Conservation (phyloP, 305 asterid genomes). For the Fraxinus xanthoxyloides region DNA sequence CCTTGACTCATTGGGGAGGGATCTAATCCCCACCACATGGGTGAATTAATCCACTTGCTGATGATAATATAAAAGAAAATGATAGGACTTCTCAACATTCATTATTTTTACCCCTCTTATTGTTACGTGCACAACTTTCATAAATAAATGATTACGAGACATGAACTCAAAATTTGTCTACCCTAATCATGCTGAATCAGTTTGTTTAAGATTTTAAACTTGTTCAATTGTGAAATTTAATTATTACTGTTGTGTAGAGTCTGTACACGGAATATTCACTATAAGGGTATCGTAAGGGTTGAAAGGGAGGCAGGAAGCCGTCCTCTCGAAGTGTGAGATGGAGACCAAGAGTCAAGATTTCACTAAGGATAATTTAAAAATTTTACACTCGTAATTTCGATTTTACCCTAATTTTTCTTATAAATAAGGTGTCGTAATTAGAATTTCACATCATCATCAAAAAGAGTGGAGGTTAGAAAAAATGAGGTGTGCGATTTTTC, state of each 20-base stretch:
- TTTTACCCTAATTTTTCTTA: too few relatives aligned
- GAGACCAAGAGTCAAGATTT: neutral
- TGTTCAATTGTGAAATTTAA: too few relatives aligned
- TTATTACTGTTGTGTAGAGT: too few relatives aligned
- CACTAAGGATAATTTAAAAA: neutral
- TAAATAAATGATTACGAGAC: neutral
- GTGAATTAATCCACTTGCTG: neutral
- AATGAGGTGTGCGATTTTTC: too few relatives aligned
- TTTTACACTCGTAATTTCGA: too few relatives aligned
- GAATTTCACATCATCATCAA: too few relatives aligned
- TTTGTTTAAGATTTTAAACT: too few relatives aligned
- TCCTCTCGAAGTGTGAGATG: neutral
- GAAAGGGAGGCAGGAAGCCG: neutral
- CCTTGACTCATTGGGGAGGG: neutral
- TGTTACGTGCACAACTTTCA: neutral
- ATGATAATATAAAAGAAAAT: neutral
- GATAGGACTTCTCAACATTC: neutral
- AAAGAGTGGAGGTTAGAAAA: too few relatives aligned
- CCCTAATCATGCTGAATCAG: neutral
- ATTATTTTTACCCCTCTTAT: neutral
- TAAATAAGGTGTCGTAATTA: too few relatives aligned
- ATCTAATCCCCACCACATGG: neutral
- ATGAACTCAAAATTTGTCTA: neutral
- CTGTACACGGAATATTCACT: neutral
- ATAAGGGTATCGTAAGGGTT: neutral